Evolutionary conservation across 148 eudicot genomes (phyloP), one percentile per base, ranked within the genome.

Genomic region (Dianthus caryophyllus): DNA sequence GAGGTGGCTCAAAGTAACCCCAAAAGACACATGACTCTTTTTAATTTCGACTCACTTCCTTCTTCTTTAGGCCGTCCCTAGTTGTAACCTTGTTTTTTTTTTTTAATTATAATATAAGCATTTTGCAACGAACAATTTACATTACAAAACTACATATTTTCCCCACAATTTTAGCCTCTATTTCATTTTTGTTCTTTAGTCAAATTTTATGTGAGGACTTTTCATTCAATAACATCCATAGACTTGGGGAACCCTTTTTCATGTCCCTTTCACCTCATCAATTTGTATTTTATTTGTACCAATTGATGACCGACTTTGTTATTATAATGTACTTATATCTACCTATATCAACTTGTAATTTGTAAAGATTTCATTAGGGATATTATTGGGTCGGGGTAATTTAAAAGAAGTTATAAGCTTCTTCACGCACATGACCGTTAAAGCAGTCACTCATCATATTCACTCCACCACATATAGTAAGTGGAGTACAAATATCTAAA

Each of bases 11-110:
- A 22, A 50, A 58, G 56, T 6, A 56, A 18, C 65, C 38, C 74
- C 62, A 75, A 75, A 51, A 64, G 78, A 13, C 78, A 75, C 25
- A 21, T 65, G 74, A 69, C 74, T 69, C 70, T 69, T 63, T 51
- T 15, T 18, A 50, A 27, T 49, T 18, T 39, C 48, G 70, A 9
- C 46, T 72, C 75, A 62, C 70, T 64, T 64, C 62, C 41, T 73
- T 31, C n/a, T n/a, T 24, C 10, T n/a, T 16, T 57, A 3, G 71
- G 70, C 75, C 79, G 66, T 75, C 79, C 79, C 74, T 66, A 76
- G 79, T 48, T 70, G 70, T 0, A 33, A 61, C 70, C 76, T 73
- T 5, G 26, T 26, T 30, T 30, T 31, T 16, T 29, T 6, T 27
- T 30, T 46, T 11, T 9, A 0, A 60, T 18, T 11, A 21, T 18